Evolutionary conservation across 1,139 yeast species (phyloP).

Genomic region (Arxiozyma heterogenica): DNA sequence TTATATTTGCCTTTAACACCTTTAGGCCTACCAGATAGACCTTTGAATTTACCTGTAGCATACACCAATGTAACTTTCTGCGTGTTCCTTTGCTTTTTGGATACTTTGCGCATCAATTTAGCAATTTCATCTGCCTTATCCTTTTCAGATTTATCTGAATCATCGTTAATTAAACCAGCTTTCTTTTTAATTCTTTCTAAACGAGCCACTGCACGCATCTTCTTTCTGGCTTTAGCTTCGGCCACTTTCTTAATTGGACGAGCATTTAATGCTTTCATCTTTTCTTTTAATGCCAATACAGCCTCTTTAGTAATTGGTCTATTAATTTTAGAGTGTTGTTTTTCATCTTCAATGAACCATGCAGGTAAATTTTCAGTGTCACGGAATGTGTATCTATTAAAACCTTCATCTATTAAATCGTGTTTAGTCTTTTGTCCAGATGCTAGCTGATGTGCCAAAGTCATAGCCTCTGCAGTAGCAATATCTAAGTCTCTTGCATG

Average conservation of each 20-base stretch:
- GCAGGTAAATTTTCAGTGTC: conserved; percentile 86
- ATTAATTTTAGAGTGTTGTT: conserved; percentile 69
- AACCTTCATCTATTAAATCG: conserved; percentile 83
- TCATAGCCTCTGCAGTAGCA: conserved; percentile 95
- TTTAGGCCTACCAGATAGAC: conserved; percentile 89
- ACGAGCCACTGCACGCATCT: conserved; percentile 83
- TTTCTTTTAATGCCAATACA: conserved; percentile 81
- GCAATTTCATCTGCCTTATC: conserved; percentile 93
- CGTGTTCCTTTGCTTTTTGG: conserved; percentile 64
- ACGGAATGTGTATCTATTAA: conserved; percentile 83
- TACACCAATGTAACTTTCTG: conserved; percentile 84
- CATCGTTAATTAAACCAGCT: conserved; percentile 86
- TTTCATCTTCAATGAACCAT: conserved; percentile 94
- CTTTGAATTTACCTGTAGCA: conserved; percentile 80
- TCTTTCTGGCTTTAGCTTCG: conserved; percentile 96
- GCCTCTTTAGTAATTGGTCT: conserved; percentile 97
- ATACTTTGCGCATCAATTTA: conserved; percentile 71
- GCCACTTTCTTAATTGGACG: conserved; percentile 96
- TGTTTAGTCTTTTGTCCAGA: conserved; percentile 76
- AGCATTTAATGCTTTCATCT: conserved; percentile 82
- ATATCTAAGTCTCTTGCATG: conserved; percentile 64
- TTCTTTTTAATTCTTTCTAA: conserved; percentile 89
- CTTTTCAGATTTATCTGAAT: conserved; percentile 73
- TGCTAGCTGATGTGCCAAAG: conserved; percentile 92
- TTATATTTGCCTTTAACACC: conserved; percentile 96